phyloP scores from a whole-genome alignment of 2,329 filamentous ascomycete genomes.

The Penicillium sp. region DNA sequence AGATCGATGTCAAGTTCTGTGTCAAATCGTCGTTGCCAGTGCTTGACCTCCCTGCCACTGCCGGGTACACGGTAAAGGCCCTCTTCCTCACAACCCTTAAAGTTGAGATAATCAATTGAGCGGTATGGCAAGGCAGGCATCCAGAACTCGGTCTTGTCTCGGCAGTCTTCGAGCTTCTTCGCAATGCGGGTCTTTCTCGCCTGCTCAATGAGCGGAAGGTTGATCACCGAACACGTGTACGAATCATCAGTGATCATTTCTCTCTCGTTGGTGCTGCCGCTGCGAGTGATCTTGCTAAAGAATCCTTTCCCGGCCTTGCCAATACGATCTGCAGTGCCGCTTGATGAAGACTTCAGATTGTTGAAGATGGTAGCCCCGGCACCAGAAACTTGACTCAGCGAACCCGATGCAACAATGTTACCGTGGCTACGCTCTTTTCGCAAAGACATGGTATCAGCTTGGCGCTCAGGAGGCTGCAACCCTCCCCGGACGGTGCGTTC shows the following conservation, averaged over 20 bases:
- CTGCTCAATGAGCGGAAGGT: conserved; percentile 81
- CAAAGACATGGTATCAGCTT: conserved; percentile 36
- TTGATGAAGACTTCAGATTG: conserved; percentile 70
- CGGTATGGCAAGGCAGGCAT: conserved; percentile 96
- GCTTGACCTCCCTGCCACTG: conserved; percentile 84
- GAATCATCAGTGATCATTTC: conserved; percentile 74
- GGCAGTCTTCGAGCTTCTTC: conserved; percentile 79
- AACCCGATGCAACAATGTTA: conserved; percentile 46
- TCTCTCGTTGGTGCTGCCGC: conserved; percentile 67
- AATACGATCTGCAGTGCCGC: conserved; percentile 68
- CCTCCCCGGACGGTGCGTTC: conserved; percentile 67
- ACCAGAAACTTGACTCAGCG: conserved; percentile 52
- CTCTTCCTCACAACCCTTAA: conserved; percentile 90
- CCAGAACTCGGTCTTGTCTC: conserved; percentile 97
- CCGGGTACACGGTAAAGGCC: conserved; percentile 91
- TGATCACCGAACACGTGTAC: conserved; percentile 82
- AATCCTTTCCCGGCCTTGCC: conserved; percentile 76
- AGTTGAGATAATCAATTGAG: conserved; percentile 94
- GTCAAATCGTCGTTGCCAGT: conserved; percentile 90
- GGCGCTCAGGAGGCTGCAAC: conserved; percentile 65
- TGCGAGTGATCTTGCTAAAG: conserved; percentile 74
- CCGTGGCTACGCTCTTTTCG: conserved; percentile 37
- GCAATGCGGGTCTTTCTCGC: conserved; percentile 89
- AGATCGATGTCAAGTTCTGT: conserved; percentile 86
- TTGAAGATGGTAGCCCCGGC: conserved; percentile 66